Evolutionary conservation across 1,284 basidiomycete species (phyloP), one percentile per base, ranked within the genome.

Genomic region (Sporisorium reilianum): DNA sequence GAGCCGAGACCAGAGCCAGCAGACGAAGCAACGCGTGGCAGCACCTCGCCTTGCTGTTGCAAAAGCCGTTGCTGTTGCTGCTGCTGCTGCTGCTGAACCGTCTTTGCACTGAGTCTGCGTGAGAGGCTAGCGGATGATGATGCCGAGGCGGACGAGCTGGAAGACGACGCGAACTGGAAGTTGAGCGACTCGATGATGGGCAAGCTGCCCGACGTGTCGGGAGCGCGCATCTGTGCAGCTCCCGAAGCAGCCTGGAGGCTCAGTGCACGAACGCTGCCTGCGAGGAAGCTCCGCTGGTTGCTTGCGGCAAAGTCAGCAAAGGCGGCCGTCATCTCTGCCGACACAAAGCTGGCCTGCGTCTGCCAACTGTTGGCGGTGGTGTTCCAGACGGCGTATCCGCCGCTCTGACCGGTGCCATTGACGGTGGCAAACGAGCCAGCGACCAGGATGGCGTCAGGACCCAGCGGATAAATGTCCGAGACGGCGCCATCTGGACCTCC

Each of bases 341-440:
- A 60, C 2, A 80, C 64, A 36, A 80, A 66, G 36, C 58, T 60
- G 45, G 55, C n/a, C 53, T 82, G 66, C 4, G 64, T 54, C 58
- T 89, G 87, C 94, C 94, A 97, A 0, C 86, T 84, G 7, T 87
- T 86, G 32, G 87, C 87, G 1, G 86, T 85, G n/a, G 90, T 86
- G 83, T 94, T 89, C 92, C 92, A 97, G 1, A 88, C 86, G 0
- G 93, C 94, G 61, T 93, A 89, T 3, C 95, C 94, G 32, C 89
- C 88, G 0, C 88, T 89, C 40, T 84, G 82, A 28, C 83, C 80
- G n/a, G 77, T 78, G 25, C 78, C 65, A 16, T 71, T 80, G 68
- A 90, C 83, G 46, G 87, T 86, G 1, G 90, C 90, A 85, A 97
- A 95, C 79, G 90, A 90, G 6, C 94, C 94, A 0, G 89, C 89